These are phyloP conservation scores for Saccharomyces hybrid DNA, from an alignment of 1,139 yeast genomes.

Conservation along the genomic window DNA sequence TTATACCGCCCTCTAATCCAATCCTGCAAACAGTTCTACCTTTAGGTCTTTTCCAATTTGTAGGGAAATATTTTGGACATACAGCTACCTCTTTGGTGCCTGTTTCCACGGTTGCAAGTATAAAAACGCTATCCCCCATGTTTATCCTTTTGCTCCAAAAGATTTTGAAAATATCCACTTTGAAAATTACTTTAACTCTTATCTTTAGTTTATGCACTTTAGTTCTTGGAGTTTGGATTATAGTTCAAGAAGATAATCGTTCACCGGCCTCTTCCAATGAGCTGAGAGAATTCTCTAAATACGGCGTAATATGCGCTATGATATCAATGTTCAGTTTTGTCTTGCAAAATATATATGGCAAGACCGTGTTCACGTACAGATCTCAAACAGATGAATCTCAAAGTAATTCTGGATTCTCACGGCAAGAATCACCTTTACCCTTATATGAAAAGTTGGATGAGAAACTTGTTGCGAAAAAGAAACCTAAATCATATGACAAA, in stretches of 20 bases:
- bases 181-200: conserved; percentile 65
- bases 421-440: conserved; percentile 16
- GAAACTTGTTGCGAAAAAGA: conserved; percentile 1
- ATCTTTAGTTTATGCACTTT: conserved; percentile 52
- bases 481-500: conserved; percentile 51
- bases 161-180: conserved; percentile 44
- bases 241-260: conserved; percentile 28
- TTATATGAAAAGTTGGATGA: conserved; percentile 7
- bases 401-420: background rate
- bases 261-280: background rate
- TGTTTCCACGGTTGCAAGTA: conserved; percentile 88
- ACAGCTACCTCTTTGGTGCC: conserved; percentile 88
- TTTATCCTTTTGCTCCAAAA: conserved; percentile 76
- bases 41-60: conserved; percentile 85
- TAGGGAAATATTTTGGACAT: conserved; percentile 87
- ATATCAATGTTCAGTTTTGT: conserved; percentile 82
- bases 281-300: conserved; percentile 38
- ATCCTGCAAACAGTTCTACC: conserved; percentile 72
- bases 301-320: conserved; percentile 72
- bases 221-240: conserved; percentile 33
- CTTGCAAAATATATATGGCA: conserved; percentile 87
- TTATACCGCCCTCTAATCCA: conserved; percentile 35
- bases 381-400: conserved; percentile 6
- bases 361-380: conserved; percentile 63
- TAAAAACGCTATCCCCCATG: conserved; percentile 85